A percentile compares a stretch with the other conserved stretches of the same genome.
Conservation (phyloP, 345 rosid genomes). For the Melaleuca quinquenervia region DNA sequence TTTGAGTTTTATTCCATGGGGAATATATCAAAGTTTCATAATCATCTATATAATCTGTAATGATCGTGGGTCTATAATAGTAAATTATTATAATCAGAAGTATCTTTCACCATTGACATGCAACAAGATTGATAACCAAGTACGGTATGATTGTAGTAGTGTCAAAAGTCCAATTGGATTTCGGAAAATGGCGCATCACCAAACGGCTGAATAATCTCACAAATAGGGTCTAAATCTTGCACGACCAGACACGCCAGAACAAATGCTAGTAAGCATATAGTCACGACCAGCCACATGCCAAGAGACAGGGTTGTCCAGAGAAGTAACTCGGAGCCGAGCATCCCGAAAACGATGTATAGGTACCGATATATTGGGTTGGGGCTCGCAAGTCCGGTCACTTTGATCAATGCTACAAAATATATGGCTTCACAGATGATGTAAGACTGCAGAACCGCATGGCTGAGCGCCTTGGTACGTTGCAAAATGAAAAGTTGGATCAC, state of each 20-base stretch:
- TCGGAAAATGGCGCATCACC: fast-evolving
- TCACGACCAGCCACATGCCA: fast-evolving
- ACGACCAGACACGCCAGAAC: no score
- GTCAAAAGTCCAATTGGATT: background rate
- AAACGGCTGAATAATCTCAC: background rate
- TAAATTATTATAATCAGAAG: background rate
- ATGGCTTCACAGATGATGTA: no score
- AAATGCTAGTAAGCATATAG: background rate
- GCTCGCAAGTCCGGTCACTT: no score
- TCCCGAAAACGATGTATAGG: fast-evolving
- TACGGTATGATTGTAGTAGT: background rate
- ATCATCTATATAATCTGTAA: no score
- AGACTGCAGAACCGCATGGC: no score
- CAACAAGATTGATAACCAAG: background rate
- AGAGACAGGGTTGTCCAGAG: fast-evolving
- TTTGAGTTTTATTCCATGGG: background rate
- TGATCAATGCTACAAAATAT: no score
- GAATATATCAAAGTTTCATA: background rate
- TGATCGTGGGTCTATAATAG: background rate
- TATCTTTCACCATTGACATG: background rate
- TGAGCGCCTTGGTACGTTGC: no score
- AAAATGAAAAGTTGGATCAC: no score
- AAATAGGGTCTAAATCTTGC: fast-evolving
- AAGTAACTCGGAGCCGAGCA: background rate
- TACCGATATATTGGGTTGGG: no score